Evolutionary conservation across 345 rosid genomes (phyloP), one percentile per base, ranked within the genome.

Genomic region (Eucalyptus sp.): DNA sequence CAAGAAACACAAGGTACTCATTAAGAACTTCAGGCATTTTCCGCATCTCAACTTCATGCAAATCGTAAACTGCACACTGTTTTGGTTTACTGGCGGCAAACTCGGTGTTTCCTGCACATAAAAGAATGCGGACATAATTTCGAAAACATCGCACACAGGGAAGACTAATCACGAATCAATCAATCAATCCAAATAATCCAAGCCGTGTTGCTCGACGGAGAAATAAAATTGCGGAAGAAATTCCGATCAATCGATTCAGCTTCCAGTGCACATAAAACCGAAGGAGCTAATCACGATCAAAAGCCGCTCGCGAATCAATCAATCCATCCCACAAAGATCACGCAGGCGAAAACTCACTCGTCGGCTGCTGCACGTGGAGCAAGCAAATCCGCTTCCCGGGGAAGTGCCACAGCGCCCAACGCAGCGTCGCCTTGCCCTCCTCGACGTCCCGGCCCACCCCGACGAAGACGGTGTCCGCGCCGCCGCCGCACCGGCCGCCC

Each of bases 401-500:
- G 87, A 97, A 96, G 90, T 90, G 95, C 68, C 91, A 92, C 68
- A 93, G 90, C 50, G 96, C 96, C 99, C 99, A 97, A 71, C 91
- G 83, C 88, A 97, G 88, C 79, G 95, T 92, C 81, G 93, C 86
- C 88, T 92, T 95, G 92, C 94, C 91, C 88, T 94, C 93, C 92
- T 93, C 95, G 37, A 95, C 92, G 51, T 93, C 94, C 88, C 94
- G 94, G 86, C 97, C 96, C 90, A 97, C 97, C 58, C 98, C 98
- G 46, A 96, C 97, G 86, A 93, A 96, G 86, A 97, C 93, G 79
- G 94, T 94, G 88, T 96, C 96, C 80, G 93, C 97, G 87, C 88
- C 93, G 87, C 92, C 94, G 80, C 76, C 33, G 46, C 86, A 14
- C 86, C 52, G 17, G 52, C 51, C 51, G 25, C 8, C 88, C 25